phyloP scores from a whole-genome alignment of 805 yeast genomes.

The Candida chilensis region DNA sequence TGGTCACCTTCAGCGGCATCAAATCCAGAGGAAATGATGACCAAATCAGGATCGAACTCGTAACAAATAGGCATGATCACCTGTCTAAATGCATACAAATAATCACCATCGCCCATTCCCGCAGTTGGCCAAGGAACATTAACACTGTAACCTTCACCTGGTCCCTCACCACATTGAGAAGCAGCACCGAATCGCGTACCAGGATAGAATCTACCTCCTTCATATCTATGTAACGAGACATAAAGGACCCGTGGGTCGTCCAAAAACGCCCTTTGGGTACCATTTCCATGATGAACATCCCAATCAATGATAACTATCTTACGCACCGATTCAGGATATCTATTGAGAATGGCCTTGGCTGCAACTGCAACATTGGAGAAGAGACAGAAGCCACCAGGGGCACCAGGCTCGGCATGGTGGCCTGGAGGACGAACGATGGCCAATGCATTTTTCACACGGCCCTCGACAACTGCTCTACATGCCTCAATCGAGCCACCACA shows the following conservation, averaged over 20 bases:
- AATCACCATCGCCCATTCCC: constrained; percentile 94
- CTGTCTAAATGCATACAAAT: constrained; percentile 80
- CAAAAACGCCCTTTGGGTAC: constrained; percentile 88
- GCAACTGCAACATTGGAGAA: constrained; percentile 97
- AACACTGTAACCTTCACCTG: constrained; percentile 80
- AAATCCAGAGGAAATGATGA: constrained; percentile 89
- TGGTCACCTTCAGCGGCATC: constrained; percentile 99
- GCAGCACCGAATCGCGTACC: constrained; percentile 83
- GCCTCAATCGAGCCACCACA: constrained; percentile 98
- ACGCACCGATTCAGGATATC: constrained; percentile 83
- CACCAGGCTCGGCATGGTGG: constrained; percentile 97
- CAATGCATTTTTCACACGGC: constrained; percentile 79
- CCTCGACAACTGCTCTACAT: constrained; percentile 90
- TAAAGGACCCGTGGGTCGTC: constrained; percentile 87
- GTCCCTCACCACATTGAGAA: constrained; percentile 75
- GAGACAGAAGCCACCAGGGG: constrained; percentile 95
- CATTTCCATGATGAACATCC: constrained; percentile 99
- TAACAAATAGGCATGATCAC: constrained; percentile 81
- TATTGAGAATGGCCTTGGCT: constrained; percentile 71
- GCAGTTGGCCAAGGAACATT: constrained; percentile 91
- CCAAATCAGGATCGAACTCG: constrained; percentile 89
- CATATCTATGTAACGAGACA: constrained; percentile 87
- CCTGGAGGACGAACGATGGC: constrained; percentile 99
- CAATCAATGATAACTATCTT: constrained; percentile 83
- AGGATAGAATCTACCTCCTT: constrained; percentile 87